A percentile compares a stretch with the other conserved stretches of the same genome.
Conservation (phyloP, 495 filamentous ascomycete genomes). For the Alectoria sarmentosa region DNA sequence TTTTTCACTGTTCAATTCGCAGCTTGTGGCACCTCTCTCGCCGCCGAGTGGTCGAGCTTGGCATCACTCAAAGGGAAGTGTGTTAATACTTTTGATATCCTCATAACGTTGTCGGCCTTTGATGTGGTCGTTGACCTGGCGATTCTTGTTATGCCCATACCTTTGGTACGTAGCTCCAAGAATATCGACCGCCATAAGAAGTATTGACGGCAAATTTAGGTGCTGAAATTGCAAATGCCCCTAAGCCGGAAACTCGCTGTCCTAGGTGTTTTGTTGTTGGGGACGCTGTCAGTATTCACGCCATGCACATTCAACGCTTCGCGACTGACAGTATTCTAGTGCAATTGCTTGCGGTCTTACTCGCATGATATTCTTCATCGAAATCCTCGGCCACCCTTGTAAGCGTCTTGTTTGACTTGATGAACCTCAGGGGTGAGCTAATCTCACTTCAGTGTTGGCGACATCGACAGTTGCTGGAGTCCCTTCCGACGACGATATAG, state of each 20-base stretch:
- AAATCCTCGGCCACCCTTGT: not conserved
- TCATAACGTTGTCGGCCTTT: conserved; percentile 13
- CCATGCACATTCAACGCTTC: not conserved
- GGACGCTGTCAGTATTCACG: not conserved
- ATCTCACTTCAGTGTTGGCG: not conserved
- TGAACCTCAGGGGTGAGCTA: too few species aligned
- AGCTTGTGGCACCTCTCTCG: conserved; percentile 14
- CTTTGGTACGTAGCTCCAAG: conserved; percentile 18
- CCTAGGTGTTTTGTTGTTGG: not conserved
- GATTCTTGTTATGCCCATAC: conserved; percentile 19
- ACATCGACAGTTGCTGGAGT: not conserved
- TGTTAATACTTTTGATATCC: conserved; percentile 18
- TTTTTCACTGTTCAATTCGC: conserved; percentile 16
- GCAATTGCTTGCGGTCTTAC: conserved; percentile 3
- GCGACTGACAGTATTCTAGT: not conserved
- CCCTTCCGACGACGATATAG: not conserved
- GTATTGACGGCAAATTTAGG: not conserved
- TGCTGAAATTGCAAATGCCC: not conserved
- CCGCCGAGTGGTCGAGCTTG: conserved; percentile 17
- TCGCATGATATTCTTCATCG: not conserved
- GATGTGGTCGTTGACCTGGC: conserved; percentile 20
- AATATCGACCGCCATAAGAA: too few species aligned
- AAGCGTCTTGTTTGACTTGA: too few species aligned
- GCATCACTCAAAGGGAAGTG: conserved; percentile 16
- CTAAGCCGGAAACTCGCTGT: not conserved